Conservation (phyloP, 352 stramenopile genomes). For the Globisporangium emineosum region DNA sequence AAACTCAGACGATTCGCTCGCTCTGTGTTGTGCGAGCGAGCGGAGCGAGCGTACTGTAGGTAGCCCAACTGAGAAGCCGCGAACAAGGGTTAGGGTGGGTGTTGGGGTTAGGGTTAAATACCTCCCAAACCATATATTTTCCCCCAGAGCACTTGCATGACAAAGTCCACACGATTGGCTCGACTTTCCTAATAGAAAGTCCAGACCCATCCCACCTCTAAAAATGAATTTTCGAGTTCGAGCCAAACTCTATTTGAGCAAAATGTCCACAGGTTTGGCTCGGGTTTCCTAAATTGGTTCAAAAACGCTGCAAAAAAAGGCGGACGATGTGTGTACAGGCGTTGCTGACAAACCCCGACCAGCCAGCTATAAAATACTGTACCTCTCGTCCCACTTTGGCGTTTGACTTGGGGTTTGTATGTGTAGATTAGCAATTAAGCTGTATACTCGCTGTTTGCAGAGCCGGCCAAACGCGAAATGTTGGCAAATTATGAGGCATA, state of each 20-base stretch:
- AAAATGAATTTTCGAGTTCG: no score
- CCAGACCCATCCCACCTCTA: neutral
- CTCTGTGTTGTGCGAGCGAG: neutral
- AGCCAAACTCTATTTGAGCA: no score
- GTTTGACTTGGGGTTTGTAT: neutral
- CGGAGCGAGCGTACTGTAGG: neutral
- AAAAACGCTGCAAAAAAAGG: no score
- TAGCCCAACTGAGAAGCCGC: neutral
- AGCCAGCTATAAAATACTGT: neutral
- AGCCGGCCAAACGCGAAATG: neutral
- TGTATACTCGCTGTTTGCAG: slow-evolving; percentile 8
- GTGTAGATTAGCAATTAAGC: neutral
- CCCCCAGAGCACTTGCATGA: no score
- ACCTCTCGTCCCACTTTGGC: neutral
- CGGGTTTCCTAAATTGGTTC: no score
- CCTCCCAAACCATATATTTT: no score
- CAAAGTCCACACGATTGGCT: no score
- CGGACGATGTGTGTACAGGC: slow-evolving; percentile 1
- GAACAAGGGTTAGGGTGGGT: neutral
- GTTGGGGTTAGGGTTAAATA: no score
- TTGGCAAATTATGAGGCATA: neutral
- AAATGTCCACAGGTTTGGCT: no score
- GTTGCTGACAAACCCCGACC: neutral
- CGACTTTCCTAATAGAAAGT: no score
- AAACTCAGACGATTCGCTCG: slow-evolving; percentile 5